These are phyloP conservation scores for Hemileccinum hortonii DNA, from an alignment of 1,284 basidiomycete species.

Conservation along the genomic window DNA sequence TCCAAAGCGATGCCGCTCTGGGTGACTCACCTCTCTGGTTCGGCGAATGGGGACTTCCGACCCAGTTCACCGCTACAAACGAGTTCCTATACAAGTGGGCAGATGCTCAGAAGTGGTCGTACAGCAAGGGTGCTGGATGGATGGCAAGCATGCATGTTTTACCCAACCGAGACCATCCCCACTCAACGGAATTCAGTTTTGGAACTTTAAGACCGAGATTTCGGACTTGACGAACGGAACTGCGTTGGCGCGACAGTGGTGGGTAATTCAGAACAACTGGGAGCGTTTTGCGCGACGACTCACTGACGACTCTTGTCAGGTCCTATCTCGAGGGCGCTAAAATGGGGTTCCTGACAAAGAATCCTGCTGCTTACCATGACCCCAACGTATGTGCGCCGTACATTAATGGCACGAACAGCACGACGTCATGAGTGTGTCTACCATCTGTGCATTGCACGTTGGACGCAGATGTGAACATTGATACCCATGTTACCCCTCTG, in stretches of 20 bases:
- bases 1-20: constrained; percentile 36
- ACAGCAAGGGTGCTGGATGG: constrained; percentile 66
- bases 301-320: constrained; percentile 39
- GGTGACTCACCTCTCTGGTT: constrained; percentile 44
- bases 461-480: neutral
- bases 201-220: constrained; percentile 74
- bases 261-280: constrained; percentile 9
- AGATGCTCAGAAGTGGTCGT: constrained; percentile 74
- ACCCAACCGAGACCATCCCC: neutral
- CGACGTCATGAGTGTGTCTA: neutral
- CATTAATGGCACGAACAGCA: constrained; percentile 18
- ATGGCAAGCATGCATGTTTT: constrained; percentile 45
- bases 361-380: constrained; percentile 57
- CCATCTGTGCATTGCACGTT: no score
- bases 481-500: no score
- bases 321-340: constrained; percentile 67
- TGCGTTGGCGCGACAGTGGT: constrained; percentile 62
- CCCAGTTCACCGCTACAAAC: constrained; percentile 63
- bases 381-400: constrained; percentile 62
- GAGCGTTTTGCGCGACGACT: neutral
- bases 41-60: constrained; percentile 70
- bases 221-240: constrained; percentile 44
- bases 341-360: constrained; percentile 58
- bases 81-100: constrained; percentile 68
- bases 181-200: constrained; percentile 48